A percentile compares a stretch with the other conserved stretches of the same genome.
phyloP scores from a whole-genome alignment of 768 basidiomycete species.

The Leccinum pellstonianum region DNA sequence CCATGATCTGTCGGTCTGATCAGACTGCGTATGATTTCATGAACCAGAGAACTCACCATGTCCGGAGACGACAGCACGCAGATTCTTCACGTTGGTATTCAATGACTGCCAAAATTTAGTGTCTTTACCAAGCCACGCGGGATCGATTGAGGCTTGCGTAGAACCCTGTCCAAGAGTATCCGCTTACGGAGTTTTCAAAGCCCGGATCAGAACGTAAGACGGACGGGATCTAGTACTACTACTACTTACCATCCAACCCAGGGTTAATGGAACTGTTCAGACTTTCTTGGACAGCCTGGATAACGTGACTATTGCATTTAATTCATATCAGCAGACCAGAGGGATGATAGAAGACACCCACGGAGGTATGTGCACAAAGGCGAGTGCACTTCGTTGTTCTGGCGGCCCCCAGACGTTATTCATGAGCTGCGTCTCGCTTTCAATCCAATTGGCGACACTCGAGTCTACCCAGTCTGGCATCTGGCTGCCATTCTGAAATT shows the following conservation, averaged over 20 bases:
- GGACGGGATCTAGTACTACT: neutral
- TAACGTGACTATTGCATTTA: constrained; percentile 13
- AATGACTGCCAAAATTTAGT: constrained; percentile 61
- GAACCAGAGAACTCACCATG: constrained; percentile 47
- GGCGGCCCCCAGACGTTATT: constrained; percentile 56
- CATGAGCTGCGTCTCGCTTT: constrained; percentile 52
- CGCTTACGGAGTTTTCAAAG: constrained; percentile 34
- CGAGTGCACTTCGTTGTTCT: constrained; percentile 53
- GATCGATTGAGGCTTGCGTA: constrained; percentile 51
- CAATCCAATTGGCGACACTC: constrained; percentile 61
- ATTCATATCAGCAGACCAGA: neutral
- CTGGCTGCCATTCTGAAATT: constrained; percentile 42
- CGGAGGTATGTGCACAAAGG: constrained; percentile 78
- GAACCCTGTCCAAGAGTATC: constrained; percentile 56
- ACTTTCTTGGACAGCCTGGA: constrained; percentile 35
- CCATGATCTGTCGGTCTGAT: constrained; percentile 56
- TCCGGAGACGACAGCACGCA: constrained; percentile 68
- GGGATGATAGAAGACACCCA: constrained; percentile 32
- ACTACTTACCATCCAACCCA: constrained; percentile 39
- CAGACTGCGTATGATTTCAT: neutral
- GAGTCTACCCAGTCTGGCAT: constrained; percentile 70
- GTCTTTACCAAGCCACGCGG: constrained; percentile 45
- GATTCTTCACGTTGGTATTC: constrained; percentile 56
- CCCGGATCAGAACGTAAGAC: neutral
- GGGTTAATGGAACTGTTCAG: constrained; percentile 42